Evolutionary conservation across 164 flowering plant species (phyloP).

Genomic region (Sedum album): DNA sequence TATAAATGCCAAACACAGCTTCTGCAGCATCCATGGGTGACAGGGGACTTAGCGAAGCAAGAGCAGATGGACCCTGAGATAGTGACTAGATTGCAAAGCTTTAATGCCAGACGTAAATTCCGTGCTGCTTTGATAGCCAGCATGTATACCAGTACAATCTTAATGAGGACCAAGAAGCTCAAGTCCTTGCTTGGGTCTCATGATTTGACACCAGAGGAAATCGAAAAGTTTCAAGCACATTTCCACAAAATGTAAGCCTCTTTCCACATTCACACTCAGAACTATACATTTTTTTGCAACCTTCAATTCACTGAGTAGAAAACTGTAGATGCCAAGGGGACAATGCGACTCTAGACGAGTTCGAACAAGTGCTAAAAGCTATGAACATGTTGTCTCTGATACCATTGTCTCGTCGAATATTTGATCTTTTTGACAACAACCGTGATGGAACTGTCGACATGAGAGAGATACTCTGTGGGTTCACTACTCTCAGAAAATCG

Average conservation of each 20-base stretch:
- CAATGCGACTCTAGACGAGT: constrained; percentile 60
- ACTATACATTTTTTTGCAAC: neutral
- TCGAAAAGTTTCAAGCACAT: constrained; percentile 42
- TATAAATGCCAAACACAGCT: constrained; percentile 25
- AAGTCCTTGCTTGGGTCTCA: constrained; percentile 44
- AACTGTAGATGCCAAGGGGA: constrained; percentile 56
- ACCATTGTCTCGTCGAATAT: constrained; percentile 59
- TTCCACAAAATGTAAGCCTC: constrained; percentile 48
- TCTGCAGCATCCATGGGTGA: constrained; percentile 68
- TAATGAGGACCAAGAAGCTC: constrained; percentile 60
- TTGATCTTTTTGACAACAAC: constrained; percentile 68
- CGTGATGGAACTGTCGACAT: constrained; percentile 74
- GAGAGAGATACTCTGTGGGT: constrained; percentile 67
- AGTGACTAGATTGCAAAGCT: constrained; percentile 62
- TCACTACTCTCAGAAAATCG: constrained; percentile 57
- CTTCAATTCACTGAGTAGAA: neutral
- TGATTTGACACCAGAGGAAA: constrained; percentile 58
- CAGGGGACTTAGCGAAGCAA: constrained; percentile 54
- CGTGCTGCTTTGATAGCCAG: constrained; percentile 82
- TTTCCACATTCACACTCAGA: neutral
- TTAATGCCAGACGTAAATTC: constrained; percentile 64
- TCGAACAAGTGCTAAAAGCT: constrained; percentile 61
- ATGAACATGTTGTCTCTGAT: constrained; percentile 62
- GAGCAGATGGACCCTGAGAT: constrained; percentile 63
- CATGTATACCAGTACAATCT: constrained; percentile 45